Conservation (phyloP, 2,329 filamentous ascomycete genomes). For the Aspergillus hortae region DNA sequence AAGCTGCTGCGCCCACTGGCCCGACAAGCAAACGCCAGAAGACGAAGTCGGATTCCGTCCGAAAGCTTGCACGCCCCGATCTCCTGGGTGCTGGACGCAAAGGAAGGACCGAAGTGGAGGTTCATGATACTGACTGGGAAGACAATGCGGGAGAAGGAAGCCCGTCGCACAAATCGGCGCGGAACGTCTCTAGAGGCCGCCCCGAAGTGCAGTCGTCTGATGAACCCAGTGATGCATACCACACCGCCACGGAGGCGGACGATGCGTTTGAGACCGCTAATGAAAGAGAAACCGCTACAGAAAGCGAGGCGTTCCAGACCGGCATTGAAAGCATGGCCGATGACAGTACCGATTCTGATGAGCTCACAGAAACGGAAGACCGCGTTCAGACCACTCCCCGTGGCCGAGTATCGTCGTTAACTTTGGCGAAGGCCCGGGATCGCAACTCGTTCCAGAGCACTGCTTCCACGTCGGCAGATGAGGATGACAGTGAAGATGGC, state of each 20-base stretch:
- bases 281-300: conserved; percentile 70
- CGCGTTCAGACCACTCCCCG: conserved; percentile 35
- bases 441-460: conserved; percentile 77
- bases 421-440: conserved; percentile 50
- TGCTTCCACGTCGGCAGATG: conserved; percentile 78
- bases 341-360: conserved; percentile 65
- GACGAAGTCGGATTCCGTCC: conserved; percentile 64
- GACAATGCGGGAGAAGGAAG: conserved; percentile 65
- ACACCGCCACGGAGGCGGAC: conserved; percentile 73
- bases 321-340: conserved; percentile 69
- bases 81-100: conserved; percentile 71
- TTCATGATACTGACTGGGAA: conserved; percentile 86
- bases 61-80: conserved; percentile 71
- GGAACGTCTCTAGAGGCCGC: conserved; percentile 25
- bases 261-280: conserved; percentile 71
- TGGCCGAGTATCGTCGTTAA: conserved; percentile 35
- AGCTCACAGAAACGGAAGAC: conserved; percentile 81
- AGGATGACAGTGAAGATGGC: conserved; percentile 60
- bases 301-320: conserved; percentile 94
- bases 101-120: conserved; percentile 71
- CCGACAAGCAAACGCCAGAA: conserved; percentile 53
- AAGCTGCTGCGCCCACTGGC: conserved; percentile 43
- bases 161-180: conserved; percentile 47
- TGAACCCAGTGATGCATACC: conserved; percentile 66
- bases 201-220: conserved; percentile 27